These are phyloP conservation scores for Exsudoporus frostii DNA, from an alignment of 768 basidiomycete genomes.

Conservation along the genomic window DNA sequence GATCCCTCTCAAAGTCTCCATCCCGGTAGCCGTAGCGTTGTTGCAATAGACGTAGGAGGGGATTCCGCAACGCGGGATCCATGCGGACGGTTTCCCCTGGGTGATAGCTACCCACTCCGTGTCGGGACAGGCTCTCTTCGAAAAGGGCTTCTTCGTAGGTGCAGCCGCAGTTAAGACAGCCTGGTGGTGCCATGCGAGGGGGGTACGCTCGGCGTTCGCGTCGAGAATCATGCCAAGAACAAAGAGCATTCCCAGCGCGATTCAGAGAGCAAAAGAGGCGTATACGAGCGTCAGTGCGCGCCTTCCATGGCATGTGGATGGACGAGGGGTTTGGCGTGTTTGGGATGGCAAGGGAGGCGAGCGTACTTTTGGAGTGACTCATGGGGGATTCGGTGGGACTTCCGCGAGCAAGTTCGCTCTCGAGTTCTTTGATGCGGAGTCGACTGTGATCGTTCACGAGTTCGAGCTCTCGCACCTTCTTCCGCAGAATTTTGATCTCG, in stretches of 20 bases:
- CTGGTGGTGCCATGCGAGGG: conserved; percentile 75
- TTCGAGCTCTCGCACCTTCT: conserved; percentile 62
- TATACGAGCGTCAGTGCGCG: conserved; percentile 69
- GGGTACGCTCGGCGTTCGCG: conserved; percentile 76
- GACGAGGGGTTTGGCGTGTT: conserved; percentile 40
- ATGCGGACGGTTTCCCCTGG: conserved; percentile 85
- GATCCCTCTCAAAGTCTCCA: conserved; percentile 80
- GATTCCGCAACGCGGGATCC: conserved; percentile 84
- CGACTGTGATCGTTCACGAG: conserved; percentile 51
- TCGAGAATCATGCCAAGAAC: conserved; percentile 88
- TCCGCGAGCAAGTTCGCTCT: conserved; percentile 39
- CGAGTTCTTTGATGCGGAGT: conserved; percentile 46
- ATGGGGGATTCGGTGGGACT: conserved; percentile 25
- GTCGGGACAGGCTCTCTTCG: conserved; percentile 77
- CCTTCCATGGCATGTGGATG: conserved; percentile 59
- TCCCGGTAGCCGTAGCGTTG: conserved; percentile 75
- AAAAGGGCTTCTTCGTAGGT: conserved; percentile 82
- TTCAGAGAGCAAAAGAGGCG: conserved; percentile 77
- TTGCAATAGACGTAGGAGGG: conserved; percentile 69
- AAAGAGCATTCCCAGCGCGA: conserved; percentile 83
- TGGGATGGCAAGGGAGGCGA: conserved; percentile 16
- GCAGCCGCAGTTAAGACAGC: conserved; percentile 83
- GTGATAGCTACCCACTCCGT: conserved; percentile 76
- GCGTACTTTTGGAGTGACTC: conserved; percentile 14
- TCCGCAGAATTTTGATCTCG: conserved; percentile 55